phyloP scores from a whole-genome alignment of 2,329 filamentous ascomycete genomes.

The Cercospora nicotianae region DNA sequence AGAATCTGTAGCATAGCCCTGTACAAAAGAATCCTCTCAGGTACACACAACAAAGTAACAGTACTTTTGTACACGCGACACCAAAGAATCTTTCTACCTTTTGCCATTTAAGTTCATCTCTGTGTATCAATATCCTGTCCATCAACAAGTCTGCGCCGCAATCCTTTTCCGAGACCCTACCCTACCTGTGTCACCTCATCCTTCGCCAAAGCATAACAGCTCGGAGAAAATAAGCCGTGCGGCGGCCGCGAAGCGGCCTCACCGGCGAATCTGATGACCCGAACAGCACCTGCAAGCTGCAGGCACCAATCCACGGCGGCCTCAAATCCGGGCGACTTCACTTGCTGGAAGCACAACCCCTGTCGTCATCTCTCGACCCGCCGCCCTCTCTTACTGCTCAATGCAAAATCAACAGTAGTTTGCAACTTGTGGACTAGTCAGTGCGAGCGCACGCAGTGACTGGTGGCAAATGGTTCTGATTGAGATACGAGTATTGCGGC shows the following conservation, averaged over 20 bases:
- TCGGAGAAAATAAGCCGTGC: not conserved
- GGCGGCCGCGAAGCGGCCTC: not conserved
- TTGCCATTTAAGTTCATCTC: not conserved
- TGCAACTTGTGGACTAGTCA: not conserved
- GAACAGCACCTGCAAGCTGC: not conserved
- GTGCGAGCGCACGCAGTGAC: not conserved
- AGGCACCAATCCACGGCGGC: constrained; percentile 10
- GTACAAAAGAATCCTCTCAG: not conserved
- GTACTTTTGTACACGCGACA: not conserved
- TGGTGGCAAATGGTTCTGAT: no score
- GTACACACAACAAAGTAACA: not conserved
- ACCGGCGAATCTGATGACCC: constrained; percentile 11
- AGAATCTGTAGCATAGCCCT: not conserved
- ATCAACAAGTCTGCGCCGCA: not conserved
- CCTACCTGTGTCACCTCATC: not conserved
- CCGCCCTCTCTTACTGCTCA: not conserved
- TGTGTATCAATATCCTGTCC: not conserved
- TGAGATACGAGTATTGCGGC: not conserved
- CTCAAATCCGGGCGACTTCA: constrained; percentile 11
- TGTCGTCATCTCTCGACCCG: not conserved
- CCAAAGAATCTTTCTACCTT: not conserved
- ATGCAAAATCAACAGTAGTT: not conserved
- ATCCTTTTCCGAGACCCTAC: constrained; percentile 1
- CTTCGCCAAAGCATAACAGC: not conserved
- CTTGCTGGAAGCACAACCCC: constrained; percentile 1